Conservation (phyloP, 1,139 yeast species). For the Saccharomyces hybrid region DNA sequence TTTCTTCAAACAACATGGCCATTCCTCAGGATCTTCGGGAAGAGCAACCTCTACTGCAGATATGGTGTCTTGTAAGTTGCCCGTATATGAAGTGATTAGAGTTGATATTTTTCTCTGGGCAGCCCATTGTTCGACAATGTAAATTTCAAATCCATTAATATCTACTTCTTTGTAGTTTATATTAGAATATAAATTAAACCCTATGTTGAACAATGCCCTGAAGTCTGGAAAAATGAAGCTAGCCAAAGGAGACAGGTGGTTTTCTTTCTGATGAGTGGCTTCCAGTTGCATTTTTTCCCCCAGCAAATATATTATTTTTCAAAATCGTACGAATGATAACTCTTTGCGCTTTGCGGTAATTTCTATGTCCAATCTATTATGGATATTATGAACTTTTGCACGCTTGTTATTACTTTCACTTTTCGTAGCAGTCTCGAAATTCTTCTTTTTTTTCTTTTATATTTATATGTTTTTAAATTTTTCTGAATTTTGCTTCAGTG, state of each 20-base stretch:
- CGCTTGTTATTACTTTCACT: background rate
- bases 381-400: background rate
- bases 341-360: background rate
- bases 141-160: slow-evolving; percentile 72
- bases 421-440: background rate
- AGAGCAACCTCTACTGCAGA: slow-evolving; percentile 54
- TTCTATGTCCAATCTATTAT: background rate
- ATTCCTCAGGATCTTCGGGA: slow-evolving; percentile 45
- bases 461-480: background rate
- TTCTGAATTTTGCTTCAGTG: background rate
- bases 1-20: slow-evolving; percentile 53
- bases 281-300: background rate
- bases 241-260: slow-evolving; percentile 40
- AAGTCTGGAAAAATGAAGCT: slow-evolving; percentile 42
- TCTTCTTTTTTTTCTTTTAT: background rate
- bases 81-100: slow-evolving; percentile 76
- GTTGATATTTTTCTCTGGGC: slow-evolving; percentile 60
- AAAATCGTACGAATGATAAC: background rate
- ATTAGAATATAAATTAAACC: slow-evolving; percentile 36
- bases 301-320: background rate
- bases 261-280: background rate
- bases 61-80: slow-evolving; percentile 58
- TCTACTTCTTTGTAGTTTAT: slow-evolving; percentile 38
- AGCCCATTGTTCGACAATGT: slow-evolving; percentile 93
- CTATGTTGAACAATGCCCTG: slow-evolving; percentile 42